Conservation (phyloP, 441 rosid species). For the Gossypium lobatum region DNA sequence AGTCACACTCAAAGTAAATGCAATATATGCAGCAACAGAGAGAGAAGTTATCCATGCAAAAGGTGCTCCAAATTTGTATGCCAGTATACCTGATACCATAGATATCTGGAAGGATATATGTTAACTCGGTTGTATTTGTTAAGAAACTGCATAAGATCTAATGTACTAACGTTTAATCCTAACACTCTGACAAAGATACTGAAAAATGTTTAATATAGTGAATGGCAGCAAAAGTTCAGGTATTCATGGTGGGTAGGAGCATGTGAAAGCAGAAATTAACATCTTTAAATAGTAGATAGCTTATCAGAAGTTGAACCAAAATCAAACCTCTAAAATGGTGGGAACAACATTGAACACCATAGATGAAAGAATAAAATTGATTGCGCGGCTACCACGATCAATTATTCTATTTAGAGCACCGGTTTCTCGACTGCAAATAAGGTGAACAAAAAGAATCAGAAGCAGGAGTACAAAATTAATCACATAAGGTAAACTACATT, state of each 20-base stretch:
- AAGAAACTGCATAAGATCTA: slow-evolving; percentile 16
- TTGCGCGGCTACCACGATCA: slow-evolving; percentile 91
- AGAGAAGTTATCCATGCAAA: slow-evolving; percentile 78
- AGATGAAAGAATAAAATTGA: slow-evolving; percentile 80
- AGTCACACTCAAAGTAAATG: slow-evolving; percentile 79
- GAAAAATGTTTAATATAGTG: slow-evolving; percentile 7
- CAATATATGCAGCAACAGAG: slow-evolving; percentile 71
- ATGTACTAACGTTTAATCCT: slow-evolving; percentile 5
- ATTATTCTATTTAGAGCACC: slow-evolving; percentile 81
- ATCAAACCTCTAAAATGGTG: slow-evolving; percentile 77
- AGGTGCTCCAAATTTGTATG: slow-evolving; percentile 82
- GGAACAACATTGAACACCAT: slow-evolving; percentile 89
- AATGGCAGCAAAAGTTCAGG: slow-evolving; percentile 1
- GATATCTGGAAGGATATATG: slow-evolving; percentile 61
- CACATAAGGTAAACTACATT: slow-evolving; percentile 1
- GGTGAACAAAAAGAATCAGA: slow-evolving; percentile 19
- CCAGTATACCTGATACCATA: slow-evolving; percentile 82
- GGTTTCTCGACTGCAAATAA: slow-evolving; percentile 75
- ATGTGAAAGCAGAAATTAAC: slow-evolving; percentile 4
- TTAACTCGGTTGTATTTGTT: slow-evolving; percentile 33
- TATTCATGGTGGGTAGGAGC: slow-evolving; percentile 7
- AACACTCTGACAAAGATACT: slow-evolving; percentile 10
- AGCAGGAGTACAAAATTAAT: slow-evolving; percentile 2
- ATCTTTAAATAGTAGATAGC: slow-evolving; percentile 9
- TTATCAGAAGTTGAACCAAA: slow-evolving; percentile 16